Evolutionary conservation across 768 basidiomycete species (phyloP).

Genomic region (Asterophora parasitica): DNA sequence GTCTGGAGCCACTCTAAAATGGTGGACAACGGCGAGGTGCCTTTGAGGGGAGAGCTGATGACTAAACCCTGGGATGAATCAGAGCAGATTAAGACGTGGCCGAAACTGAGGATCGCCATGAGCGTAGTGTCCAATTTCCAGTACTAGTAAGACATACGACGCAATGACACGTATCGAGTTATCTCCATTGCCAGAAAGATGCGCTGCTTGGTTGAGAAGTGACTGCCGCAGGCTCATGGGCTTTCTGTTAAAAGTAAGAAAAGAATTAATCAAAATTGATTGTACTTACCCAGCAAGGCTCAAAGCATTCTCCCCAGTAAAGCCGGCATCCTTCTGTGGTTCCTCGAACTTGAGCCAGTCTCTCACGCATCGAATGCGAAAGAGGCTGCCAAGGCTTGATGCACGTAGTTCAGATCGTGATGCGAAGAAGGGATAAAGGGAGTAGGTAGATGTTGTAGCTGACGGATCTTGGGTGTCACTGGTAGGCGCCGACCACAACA

Average conservation of each 20-base stretch:
- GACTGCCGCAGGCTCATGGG: slow-evolving; percentile 8
- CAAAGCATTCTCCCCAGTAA: slow-evolving; percentile 32
- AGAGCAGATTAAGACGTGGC: slow-evolving; percentile 53
- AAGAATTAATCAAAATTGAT: background rate
- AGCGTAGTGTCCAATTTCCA: background rate
- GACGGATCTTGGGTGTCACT: slow-evolving; percentile 23
- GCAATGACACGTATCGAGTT: slow-evolving; percentile 28
- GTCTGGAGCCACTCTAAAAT: slow-evolving; percentile 42
- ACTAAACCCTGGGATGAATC: slow-evolving; percentile 27
- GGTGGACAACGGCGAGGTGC: slow-evolving; percentile 33
- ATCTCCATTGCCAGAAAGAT: background rate
- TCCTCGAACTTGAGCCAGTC: slow-evolving; percentile 52
- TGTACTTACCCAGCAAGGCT: slow-evolving; percentile 32
- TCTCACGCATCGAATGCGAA: slow-evolving; percentile 58
- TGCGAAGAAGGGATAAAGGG: slow-evolving; percentile 64
- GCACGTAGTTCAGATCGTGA: slow-evolving; percentile 47
- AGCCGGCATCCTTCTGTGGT: slow-evolving; percentile 30
- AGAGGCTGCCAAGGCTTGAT: slow-evolving; percentile 37
- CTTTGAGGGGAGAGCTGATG: slow-evolving; percentile 46
- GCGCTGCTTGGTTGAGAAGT: slow-evolving; percentile 7
- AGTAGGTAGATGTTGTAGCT: slow-evolving; percentile 39
- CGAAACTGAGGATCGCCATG: slow-evolving; percentile 37
- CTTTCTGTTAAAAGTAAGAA: background rate
- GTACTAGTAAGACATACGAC: slow-evolving; percentile 29
- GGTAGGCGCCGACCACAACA: slow-evolving; percentile 14